Conservation (phyloP, 495 filamentous ascomycete species). For the Aspergillus sparsus region DNA sequence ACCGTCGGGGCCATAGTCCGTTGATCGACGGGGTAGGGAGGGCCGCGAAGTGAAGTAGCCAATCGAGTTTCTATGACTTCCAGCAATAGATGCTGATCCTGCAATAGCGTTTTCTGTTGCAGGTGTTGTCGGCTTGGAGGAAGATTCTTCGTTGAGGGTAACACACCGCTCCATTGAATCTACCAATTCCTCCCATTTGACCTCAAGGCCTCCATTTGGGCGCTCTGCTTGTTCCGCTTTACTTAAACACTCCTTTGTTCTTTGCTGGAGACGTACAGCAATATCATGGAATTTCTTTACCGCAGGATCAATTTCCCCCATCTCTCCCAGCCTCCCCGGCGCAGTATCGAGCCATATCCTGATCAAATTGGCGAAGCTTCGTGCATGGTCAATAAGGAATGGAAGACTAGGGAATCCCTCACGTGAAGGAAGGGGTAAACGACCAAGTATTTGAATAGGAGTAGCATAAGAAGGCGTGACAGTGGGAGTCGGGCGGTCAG, state of each 20-base stretch:
- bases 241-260: constrained; percentile 70
- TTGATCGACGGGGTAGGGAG: constrained; percentile 45
- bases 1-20: constrained; percentile 40
- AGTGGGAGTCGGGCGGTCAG: constrained; percentile 60
- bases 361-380: constrained; percentile 85
- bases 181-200: constrained; percentile 73
- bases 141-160: constrained; percentile 47
- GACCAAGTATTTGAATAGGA: constrained; percentile 84
- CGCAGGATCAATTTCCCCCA: constrained; percentile 42
- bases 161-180: constrained; percentile 63
- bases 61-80: constrained; percentile 46
- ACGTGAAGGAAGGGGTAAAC: constrained; percentile 75
- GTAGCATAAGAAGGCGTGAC: constrained; percentile 90
- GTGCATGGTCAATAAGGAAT: constrained; percentile 88
- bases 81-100: constrained; percentile 38
- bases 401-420: constrained; percentile 96
- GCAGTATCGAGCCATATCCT: constrained; percentile 78
- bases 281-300: constrained; percentile 69
- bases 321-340: constrained; percentile 36
- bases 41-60: constrained; percentile 46
- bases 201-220: constrained; percentile 57
- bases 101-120: constrained; percentile 41
- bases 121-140: constrained; percentile 41
- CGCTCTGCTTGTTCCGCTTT: constrained; percentile 72
- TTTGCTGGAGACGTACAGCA: constrained; percentile 69